A percentile compares a stretch with the other conserved stretches of the same genome.
These are phyloP conservation scores for Acanthamoeba royreba DNA, from an alignment of 208 protist species.

Conservation along the genomic window DNA sequence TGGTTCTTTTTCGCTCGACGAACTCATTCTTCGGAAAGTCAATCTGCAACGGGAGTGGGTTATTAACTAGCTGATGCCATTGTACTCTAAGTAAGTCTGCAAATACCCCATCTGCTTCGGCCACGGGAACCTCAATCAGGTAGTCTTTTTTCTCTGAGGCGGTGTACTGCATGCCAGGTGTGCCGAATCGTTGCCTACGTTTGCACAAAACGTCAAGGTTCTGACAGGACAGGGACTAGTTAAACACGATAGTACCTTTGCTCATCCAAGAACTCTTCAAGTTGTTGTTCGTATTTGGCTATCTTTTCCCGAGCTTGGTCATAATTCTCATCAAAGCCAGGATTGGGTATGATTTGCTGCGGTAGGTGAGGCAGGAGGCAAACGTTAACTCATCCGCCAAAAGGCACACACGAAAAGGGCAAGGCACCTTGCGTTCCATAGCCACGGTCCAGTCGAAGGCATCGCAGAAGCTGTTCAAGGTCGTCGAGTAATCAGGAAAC, in stretches of 20 bases:
- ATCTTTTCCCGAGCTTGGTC: background rate
- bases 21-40: constrained; percentile 10
- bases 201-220: too few species aligned
- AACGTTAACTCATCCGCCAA: too few species aligned
- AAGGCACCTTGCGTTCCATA: constrained; percentile 14
- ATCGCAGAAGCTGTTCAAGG: background rate
- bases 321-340: background rate
- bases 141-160: constrained; percentile 12
- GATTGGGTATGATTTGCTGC: constrained; percentile 43
- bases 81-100: too few species aligned
- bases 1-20: background rate
- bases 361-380: too few species aligned
- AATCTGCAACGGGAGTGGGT: background rate
- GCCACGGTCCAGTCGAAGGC: constrained; percentile 31
- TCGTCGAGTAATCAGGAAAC: constrained; percentile 1
- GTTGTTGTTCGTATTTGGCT: background rate
- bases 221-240: too few species aligned
- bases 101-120: background rate
- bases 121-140: background rate
- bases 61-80: too few species aligned
- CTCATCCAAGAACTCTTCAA: constrained; percentile 10
- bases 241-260: too few species aligned
- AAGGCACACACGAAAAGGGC: too few species aligned
- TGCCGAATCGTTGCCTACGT: background rate
- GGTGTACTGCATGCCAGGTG: background rate